Evolutionary conservation across 75 land plant species (phyloP).

Genomic region (Adiantum capillusveneris): DNA sequence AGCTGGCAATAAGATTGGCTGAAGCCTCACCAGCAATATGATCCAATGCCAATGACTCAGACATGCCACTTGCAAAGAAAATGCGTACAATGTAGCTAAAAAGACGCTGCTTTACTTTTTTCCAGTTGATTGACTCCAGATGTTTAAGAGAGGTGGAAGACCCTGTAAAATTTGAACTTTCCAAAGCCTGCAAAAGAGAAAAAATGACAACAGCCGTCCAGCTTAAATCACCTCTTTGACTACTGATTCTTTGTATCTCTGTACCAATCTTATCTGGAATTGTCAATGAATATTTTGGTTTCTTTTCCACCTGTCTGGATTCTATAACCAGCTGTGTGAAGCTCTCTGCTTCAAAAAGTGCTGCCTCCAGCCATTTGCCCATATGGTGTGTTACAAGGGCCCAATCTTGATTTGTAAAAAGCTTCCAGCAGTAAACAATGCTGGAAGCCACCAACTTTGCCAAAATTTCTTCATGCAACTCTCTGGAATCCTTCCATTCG

Average conservation of each 20-base stretch:
- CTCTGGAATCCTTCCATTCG: background rate
- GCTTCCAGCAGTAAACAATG: constrained; percentile 77
- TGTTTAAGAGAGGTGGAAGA: constrained; percentile 11
- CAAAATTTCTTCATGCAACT: constrained; percentile 24
- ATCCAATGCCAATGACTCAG: constrained; percentile 66
- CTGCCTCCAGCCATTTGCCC: constrained; percentile 57
- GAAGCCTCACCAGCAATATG: constrained; percentile 25
- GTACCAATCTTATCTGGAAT: too few species aligned
- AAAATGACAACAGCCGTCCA: constrained; percentile 52
- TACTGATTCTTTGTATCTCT: too few species aligned
- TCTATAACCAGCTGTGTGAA: constrained; percentile 13
- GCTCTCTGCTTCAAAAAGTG: constrained; percentile 31
- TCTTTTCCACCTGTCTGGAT: background rate
- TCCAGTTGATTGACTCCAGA: constrained; percentile 27
- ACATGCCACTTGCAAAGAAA: constrained; percentile 67
- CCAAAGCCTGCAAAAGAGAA: constrained; percentile 29
- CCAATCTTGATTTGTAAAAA: constrained; percentile 79
- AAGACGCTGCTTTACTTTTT: constrained; percentile 29
- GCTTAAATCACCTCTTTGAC: constrained; percentile 19
- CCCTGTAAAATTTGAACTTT: constrained; percentile 12
- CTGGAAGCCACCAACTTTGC: constrained; percentile 53
- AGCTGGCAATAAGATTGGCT: constrained; percentile 35
- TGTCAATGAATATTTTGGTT: background rate
- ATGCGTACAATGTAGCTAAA: constrained; percentile 64
- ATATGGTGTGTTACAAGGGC: constrained; percentile 38